phyloP scores from a whole-genome alignment of 257 asterid species.

The Eustoma russellianum region DNA sequence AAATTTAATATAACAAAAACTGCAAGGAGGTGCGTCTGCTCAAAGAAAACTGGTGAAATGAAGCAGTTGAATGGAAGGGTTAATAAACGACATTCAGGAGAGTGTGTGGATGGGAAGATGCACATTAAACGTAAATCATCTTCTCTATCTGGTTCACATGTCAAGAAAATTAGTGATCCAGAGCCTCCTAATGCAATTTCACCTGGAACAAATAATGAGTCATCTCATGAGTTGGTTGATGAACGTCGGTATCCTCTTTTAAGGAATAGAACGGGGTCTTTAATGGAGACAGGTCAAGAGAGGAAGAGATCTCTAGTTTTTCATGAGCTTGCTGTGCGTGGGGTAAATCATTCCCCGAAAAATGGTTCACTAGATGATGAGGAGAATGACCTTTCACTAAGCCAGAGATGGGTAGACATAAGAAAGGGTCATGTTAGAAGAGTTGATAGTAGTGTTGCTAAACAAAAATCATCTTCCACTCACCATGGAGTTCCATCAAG shows the following conservation, averaged over 20 bases:
- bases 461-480: slow-evolving; percentile 18
- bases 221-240: slow-evolving; percentile 17
- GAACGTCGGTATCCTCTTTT: slow-evolving; percentile 25
- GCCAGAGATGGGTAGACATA: slow-evolving; percentile 24
- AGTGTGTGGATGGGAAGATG: slow-evolving; percentile 15
- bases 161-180: slow-evolving; percentile 23
- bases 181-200: slow-evolving; percentile 24
- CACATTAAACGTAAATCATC: slow-evolving; percentile 16
- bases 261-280: slow-evolving; percentile 28
- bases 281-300: slow-evolving; percentile 12
- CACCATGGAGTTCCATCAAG: slow-evolving; percentile 26
- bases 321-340: slow-evolving; percentile 20
- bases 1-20: too few relatives aligned
- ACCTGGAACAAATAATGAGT: slow-evolving; percentile 28
- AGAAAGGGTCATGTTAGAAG: slow-evolving; percentile 9
- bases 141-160: slow-evolving; percentile 11
- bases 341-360: slow-evolving; percentile 25
- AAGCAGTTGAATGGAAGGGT: slow-evolving; percentile 30
- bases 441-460: slow-evolving; percentile 16
- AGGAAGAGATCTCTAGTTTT: slow-evolving; percentile 19
- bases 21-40: too few relatives aligned
- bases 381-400: slow-evolving; percentile 16
- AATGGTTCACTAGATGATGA: slow-evolving; percentile 17
- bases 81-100: slow-evolving; percentile 24
- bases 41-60: slow-evolving; percentile 45